Percentiles rank a stretch among this genome's conserved stretches.
Conservation (phyloP, 495 filamentous ascomycete species). For the Copromyces sp. region DNA sequence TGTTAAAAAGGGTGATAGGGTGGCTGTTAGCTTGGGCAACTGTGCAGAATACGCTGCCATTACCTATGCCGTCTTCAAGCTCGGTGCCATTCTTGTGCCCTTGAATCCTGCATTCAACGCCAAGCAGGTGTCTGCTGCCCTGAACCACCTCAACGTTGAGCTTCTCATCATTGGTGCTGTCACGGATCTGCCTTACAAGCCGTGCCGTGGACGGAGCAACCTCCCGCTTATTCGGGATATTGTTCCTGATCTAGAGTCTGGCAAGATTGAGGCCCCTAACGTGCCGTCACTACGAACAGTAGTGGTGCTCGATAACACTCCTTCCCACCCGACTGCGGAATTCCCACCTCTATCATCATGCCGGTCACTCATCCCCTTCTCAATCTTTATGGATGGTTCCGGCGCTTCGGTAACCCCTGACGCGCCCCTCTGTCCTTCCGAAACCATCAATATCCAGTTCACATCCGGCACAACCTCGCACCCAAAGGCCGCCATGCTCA, state of each 20-base stretch:
- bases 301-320: slow-evolving; percentile 73
- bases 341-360: slow-evolving; percentile 19
- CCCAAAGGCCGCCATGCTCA: slow-evolving; percentile 88
- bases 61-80: slow-evolving; percentile 86
- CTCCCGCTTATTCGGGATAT: slow-evolving; percentile 55
- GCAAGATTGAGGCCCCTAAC: slow-evolving; percentile 47
- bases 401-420: slow-evolving; percentile 32
- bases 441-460: slow-evolving; percentile 93
- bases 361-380: slow-evolving; percentile 41
- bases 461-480: slow-evolving; percentile 84
- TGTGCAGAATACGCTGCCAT: slow-evolving; percentile 67
- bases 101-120: slow-evolving; percentile 87
- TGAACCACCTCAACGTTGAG: slow-evolving; percentile 63
- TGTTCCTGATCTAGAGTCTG: slow-evolving; percentile 44
- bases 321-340: slow-evolving; percentile 29
- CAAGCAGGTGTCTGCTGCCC: slow-evolving; percentile 64
- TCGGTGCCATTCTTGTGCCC: slow-evolving; percentile 84
- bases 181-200: slow-evolving; percentile 74
- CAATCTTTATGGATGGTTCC: slow-evolving; percentile 35
- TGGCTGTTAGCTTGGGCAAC: slow-evolving; percentile 82
- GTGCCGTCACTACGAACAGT: slow-evolving; percentile 63
- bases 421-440: slow-evolving; percentile 46
- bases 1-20: slow-evolving; percentile 74
- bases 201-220: slow-evolving; percentile 61
- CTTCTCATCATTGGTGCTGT: slow-evolving; percentile 78